phyloP scores from a whole-genome alignment of 805 yeast species.

The Pichia heedii region DNA sequence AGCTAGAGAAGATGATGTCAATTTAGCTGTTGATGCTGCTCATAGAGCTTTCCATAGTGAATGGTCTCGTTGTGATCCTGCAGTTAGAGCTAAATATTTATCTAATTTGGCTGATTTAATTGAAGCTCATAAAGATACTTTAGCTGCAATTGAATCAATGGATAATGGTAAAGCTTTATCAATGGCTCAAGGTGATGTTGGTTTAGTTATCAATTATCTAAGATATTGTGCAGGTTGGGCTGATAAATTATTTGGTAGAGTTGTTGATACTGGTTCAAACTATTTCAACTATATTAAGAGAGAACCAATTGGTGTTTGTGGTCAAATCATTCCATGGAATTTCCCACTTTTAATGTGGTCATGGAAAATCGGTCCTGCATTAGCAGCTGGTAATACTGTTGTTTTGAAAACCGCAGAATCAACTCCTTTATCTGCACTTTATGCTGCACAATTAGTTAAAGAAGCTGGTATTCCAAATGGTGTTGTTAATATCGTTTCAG shows the following conservation, averaged over 20 bases:
- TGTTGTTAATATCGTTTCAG: constrained; percentile 79
- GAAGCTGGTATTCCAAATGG: constrained; percentile 91
- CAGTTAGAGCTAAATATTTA: constrained; percentile 53
- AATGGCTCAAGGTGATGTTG: constrained; percentile 69
- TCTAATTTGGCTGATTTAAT: constrained; percentile 68
- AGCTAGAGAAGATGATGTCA: constrained; percentile 72
- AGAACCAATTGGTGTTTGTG: constrained; percentile 93
- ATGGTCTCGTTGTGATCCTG: constrained; percentile 69
- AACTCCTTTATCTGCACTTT: constrained; percentile 84
- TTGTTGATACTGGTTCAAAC: constrained; percentile 63
- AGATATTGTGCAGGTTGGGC: constrained; percentile 89
- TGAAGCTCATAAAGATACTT: constrained; percentile 59
- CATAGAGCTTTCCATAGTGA: constrained; percentile 55
- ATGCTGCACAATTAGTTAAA: constrained; percentile 55
- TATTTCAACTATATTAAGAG: constrained; percentile 74
- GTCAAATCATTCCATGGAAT: constrained; percentile 96
- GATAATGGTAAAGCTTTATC: constrained; percentile 83
- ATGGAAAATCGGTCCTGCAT: constrained; percentile 91
- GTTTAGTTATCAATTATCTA: constrained; percentile 55
- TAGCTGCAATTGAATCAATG: constrained; percentile 75
- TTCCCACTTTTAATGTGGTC: constrained; percentile 90
- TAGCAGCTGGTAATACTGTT: constrained; percentile 83
- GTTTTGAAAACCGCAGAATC: constrained; percentile 88
- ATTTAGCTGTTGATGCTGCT: constrained; percentile 81
- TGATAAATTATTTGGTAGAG: constrained; percentile 73